These are phyloP conservation scores for Pulveroboletus sp. DNA, from an alignment of 768 basidiomycete genomes.

Conservation along the genomic window DNA sequence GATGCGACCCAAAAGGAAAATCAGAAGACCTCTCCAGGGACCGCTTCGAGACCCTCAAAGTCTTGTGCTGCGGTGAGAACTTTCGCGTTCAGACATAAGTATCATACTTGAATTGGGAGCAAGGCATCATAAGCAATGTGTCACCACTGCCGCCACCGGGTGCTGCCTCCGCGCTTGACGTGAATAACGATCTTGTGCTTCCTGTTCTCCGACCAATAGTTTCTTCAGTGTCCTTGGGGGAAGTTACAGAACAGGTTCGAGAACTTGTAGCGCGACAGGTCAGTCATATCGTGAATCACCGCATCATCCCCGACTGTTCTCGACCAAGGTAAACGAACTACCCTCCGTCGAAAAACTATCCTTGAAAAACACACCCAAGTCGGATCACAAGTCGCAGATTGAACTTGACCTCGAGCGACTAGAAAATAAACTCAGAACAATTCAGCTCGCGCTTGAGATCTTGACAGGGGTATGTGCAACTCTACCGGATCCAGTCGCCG, in stretches of 20 bases:
- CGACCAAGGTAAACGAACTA: constrained; percentile 46
- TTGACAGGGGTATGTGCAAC: constrained; percentile 86
- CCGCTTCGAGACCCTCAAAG: constrained; percentile 49
- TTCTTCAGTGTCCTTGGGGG: constrained; percentile 51
- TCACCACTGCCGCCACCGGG: constrained; percentile 71
- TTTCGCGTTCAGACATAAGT: background rate
- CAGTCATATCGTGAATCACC: constrained; percentile 7
- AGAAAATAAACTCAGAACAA: constrained; percentile 66
- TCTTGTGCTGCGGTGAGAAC: constrained; percentile 65
- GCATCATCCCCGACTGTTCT: background rate
- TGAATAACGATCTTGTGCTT: constrained; percentile 68
- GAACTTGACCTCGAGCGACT: constrained; percentile 71
- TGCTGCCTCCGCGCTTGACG: constrained; percentile 54
- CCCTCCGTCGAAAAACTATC: constrained; percentile 51
- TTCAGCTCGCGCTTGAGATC: constrained; percentile 83
- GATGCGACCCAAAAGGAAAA: constrained; percentile 36
- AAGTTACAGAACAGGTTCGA: constrained; percentile 46
- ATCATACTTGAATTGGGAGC: background rate
- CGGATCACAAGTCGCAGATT: constrained; percentile 68
- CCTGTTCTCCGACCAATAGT: constrained; percentile 69
- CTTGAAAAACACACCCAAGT: constrained; percentile 62
- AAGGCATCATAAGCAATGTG: constrained; percentile 75
- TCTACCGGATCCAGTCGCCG: constrained; percentile 68
- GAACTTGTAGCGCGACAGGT: constrained; percentile 53
- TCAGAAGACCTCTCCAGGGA: constrained; percentile 45